phyloP scores from a whole-genome alignment of 2,329 filamentous ascomycete species.

The Penicillium sp. region DNA sequence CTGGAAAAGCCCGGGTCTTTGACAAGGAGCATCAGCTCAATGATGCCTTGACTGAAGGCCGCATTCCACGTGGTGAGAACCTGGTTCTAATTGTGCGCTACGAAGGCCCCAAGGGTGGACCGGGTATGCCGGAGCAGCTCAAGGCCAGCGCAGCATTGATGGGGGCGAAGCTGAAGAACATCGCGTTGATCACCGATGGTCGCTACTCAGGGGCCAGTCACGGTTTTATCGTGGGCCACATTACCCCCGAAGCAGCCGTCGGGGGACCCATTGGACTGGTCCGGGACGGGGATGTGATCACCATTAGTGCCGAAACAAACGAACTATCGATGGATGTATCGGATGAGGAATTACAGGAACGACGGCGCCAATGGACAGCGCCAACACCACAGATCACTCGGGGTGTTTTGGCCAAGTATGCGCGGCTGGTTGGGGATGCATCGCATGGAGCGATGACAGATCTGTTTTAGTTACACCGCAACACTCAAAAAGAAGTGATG shows the following conservation, averaged over 20 bases:
- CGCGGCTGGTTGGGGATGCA: slow-evolving; percentile 78
- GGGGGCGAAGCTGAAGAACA: slow-evolving; percentile 79
- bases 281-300: slow-evolving; percentile 70
- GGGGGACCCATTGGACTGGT: slow-evolving; percentile 86
- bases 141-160: slow-evolving; percentile 85
- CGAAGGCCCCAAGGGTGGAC: slow-evolving; percentile 87
- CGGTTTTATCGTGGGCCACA: slow-evolving; percentile 90
- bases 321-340: slow-evolving; percentile 63
- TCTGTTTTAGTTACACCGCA: slow-evolving; percentile 48
- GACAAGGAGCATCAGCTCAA: slow-evolving; percentile 79
- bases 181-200: slow-evolving; percentile 88
- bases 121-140: slow-evolving; percentile 93
- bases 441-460: slow-evolving; percentile 89
- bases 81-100: slow-evolving; percentile 87
- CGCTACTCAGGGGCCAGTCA: slow-evolving; percentile 83
- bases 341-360: slow-evolving; percentile 62
- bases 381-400: slow-evolving; percentile 69
- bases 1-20: slow-evolving; percentile 74
- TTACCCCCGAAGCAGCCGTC: slow-evolving; percentile 81
- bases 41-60: slow-evolving; percentile 63
- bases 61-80: slow-evolving; percentile 69
- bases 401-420: slow-evolving; percentile 86
- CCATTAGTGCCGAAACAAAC: slow-evolving; percentile 78
- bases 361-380: slow-evolving; percentile 62
- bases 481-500: too few species aligned